A percentile compares a stretch with the other conserved stretches of the same genome.
Evolutionary conservation across 2,329 filamentous ascomycete species (phyloP).

Genomic region (Ceratocystis alfenasii): DNA sequence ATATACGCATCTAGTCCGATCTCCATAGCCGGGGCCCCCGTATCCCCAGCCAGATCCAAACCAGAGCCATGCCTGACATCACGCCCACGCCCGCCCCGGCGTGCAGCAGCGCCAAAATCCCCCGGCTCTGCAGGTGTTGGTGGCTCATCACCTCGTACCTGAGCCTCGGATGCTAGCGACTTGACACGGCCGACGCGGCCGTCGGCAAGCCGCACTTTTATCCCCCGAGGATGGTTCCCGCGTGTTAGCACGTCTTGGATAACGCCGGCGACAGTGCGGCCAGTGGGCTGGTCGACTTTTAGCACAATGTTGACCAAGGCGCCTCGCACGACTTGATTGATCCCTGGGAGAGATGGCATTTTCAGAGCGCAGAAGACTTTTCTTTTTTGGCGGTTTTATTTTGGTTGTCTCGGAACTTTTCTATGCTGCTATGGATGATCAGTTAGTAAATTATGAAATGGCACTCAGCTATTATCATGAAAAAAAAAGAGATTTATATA

Average conservation of each 20-base stretch:
- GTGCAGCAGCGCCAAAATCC: conserved; percentile 10
- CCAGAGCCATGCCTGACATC: conserved; percentile 29
- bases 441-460: too few species aligned
- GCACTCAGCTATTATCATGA: too few species aligned
- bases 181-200: conserved; percentile 66
- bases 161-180: conserved; percentile 34
- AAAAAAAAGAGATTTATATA: too few species aligned
- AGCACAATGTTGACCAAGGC: conserved; percentile 59
- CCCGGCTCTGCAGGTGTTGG: conserved; percentile 17
- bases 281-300: conserved; percentile 65
- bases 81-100: conserved; percentile 30
- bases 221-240: conserved; percentile 63
- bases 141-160: conserved; percentile 23
- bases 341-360: conserved; percentile 34
- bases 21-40: conserved; percentile 30
- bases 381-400: neutral
- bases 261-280: conserved; percentile 53
- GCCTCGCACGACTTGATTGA: conserved; percentile 46
- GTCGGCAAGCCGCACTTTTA: conserved; percentile 63
- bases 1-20: conserved; percentile 42
- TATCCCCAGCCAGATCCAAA: conserved; percentile 24
- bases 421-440: too few species aligned
- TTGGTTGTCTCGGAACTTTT: neutral
- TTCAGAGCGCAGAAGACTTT: neutral
- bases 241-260: conserved; percentile 58